Evolutionary conservation across 345 rosid genomes (phyloP), one percentile per base, ranked within the genome.

Genomic region (Gossypium australe): DNA sequence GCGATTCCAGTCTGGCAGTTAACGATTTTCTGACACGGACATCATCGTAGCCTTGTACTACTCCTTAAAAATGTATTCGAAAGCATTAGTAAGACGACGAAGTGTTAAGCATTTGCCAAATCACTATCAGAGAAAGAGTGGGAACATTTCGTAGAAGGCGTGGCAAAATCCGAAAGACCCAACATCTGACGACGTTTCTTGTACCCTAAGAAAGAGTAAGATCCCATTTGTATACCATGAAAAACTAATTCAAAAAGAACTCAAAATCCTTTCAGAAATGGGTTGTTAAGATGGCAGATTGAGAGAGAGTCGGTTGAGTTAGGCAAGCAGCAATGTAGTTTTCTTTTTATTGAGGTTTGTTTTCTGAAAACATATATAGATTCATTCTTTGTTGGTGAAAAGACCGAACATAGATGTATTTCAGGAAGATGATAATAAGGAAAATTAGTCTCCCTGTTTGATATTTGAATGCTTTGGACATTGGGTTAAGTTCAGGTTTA

Each of bases 1-100:
- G 99, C 70, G 99, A 95, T 75, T 79, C 89, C 45, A 86, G 73
- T 80, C 94, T 95, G 44, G 99, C 94, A 48, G 98, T 95, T 59
- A 88, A 93, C 57, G 98, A 93, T 83, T 95, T 93, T 81, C 77
- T 95, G 61, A 82, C 97, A 6, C 83, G 98, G 63, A 74, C 98
- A 22, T 75, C 56, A 7, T 81, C 75, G 11, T 76, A 79, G 81
- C 38, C 44, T 55, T 51, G 70, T 53, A 63, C 27, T 17, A 6
- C 38, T 34, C 3, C 4, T 68, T 22, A 20, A 58, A 71, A 70
- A 10, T 44, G 38, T 43, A 18, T 57, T 41, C 14, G 61, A 77
- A 25, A 69, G 78, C 71, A 27, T 57, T 41, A 53, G 64, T 22
- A 24, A 57, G 77, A 78, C 53, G 57, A 68, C 7, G 2, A 27